Percentiles rank a stretch among this genome's conserved stretches.
Evolutionary conservation across 129 eudicot genomes (phyloP).

Genomic region (Flaveria robusta): DNA sequence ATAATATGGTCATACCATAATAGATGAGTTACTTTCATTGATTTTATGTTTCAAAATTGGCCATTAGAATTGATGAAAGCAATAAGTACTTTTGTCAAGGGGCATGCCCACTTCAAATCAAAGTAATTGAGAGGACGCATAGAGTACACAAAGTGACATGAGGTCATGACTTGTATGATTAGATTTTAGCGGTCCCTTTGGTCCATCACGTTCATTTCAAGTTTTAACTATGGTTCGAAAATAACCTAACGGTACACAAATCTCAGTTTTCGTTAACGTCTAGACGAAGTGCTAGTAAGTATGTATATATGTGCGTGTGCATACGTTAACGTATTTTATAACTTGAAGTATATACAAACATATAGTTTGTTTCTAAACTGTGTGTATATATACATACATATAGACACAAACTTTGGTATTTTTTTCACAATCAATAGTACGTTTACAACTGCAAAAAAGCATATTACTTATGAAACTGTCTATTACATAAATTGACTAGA

Average conservation of each 20-base stretch:
- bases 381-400: too few species aligned
- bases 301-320: too few species aligned
- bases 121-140: slow-evolving; percentile 34
- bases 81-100: slow-evolving; percentile 31
- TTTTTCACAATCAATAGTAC: too few species aligned
- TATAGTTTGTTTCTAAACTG: too few species aligned
- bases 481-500: too few species aligned
- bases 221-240: slow-evolving; percentile 7
- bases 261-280: neutral
- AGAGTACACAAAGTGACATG: slow-evolving; percentile 30
- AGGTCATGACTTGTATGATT: slow-evolving; percentile 23
- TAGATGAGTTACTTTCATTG: slow-evolving; percentile 24
- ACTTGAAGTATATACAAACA: too few species aligned
- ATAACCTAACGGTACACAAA: slow-evolving; percentile 2
- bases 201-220: slow-evolving; percentile 10
- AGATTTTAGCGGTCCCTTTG: slow-evolving; percentile 16
- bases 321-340: neutral
- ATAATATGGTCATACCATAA: slow-evolving; percentile 15
- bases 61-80: slow-evolving; percentile 24
- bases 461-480: too few species aligned
- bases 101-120: slow-evolving; percentile 32
- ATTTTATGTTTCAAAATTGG: slow-evolving; percentile 26
- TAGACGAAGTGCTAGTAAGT: neutral
- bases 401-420: too few species aligned
- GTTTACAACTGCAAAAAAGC: neutral